These are phyloP conservation scores for Fusarium illudens DNA, from an alignment of 2,329 filamentous ascomycete species.

Conservation along the genomic window DNA sequence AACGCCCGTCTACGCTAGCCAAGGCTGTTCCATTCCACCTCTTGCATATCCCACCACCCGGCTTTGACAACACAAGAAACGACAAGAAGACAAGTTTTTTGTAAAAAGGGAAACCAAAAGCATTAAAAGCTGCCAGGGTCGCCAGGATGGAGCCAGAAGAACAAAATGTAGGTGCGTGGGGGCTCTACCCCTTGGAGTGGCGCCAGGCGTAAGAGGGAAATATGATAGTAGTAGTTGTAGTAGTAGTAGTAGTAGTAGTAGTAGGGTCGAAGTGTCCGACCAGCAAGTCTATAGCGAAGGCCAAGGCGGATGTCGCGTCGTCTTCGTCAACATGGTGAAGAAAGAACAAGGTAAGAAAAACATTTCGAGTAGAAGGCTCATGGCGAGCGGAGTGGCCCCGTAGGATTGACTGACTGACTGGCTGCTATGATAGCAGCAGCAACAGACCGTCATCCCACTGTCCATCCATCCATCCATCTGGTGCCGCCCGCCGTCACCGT, in stretches of 20 bases:
- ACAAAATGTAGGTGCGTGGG: constrained; percentile 33
- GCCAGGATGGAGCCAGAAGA: constrained; percentile 43
- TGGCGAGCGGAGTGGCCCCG: constrained; percentile 12
- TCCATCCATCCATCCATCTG: constrained; percentile 3
- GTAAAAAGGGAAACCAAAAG: constrained; percentile 20
- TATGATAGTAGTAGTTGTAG: constrained; percentile 18
- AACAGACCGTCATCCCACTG: neutral
- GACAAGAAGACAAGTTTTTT: constrained; percentile 31
- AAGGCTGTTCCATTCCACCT: constrained; percentile 36
- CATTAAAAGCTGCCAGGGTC: constrained; percentile 40
- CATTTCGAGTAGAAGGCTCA: constrained; percentile 38
- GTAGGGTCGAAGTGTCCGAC: constrained; percentile 31
- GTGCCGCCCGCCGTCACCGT: constrained; percentile 20
- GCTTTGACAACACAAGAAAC: constrained; percentile 31
- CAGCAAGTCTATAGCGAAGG: constrained; percentile 42
- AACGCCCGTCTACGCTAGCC: constrained; percentile 32
- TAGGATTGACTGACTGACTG: neutral
- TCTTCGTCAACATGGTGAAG: constrained; percentile 35
- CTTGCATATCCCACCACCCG: constrained; percentile 26
- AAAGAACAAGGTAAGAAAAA: constrained; percentile 30
- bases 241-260: neutral
- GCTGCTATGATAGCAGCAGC: neutral
- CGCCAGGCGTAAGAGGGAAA: constrained; percentile 32
- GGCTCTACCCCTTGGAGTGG: constrained; percentile 41
- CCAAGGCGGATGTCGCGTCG: constrained; percentile 33